These are phyloP conservation scores for Taphrina wiesneri DNA, from an alignment of 1,139 yeast species.

Conservation along the genomic window DNA sequence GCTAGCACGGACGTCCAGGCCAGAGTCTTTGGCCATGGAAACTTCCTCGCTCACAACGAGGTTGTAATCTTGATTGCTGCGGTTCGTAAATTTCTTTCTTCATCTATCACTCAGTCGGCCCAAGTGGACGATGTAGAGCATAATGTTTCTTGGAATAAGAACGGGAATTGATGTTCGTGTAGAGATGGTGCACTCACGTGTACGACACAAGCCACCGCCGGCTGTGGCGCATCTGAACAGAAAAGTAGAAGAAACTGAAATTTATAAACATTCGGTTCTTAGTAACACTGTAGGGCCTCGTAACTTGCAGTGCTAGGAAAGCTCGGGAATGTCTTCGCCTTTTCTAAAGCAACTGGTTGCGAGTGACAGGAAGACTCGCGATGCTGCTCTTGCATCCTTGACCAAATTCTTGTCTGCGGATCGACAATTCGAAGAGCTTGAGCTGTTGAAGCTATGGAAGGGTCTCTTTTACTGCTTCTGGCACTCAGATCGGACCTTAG, in stretches of 20 bases:
- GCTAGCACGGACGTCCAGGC: neutral
- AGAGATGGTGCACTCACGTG: neutral
- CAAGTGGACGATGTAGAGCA: too few relatives aligned
- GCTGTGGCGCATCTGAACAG: slow-evolving; percentile 7
- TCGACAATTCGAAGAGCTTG: slow-evolving; percentile 52
- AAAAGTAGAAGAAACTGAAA: neutral
- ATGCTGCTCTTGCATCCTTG: slow-evolving; percentile 70
- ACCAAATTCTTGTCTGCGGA: slow-evolving; percentile 56
- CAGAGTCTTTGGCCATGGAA: neutral
- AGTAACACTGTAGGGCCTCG: too few relatives aligned
- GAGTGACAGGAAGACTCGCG: slow-evolving; percentile 72
- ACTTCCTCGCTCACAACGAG: too few relatives aligned
- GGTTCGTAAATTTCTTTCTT: too few relatives aligned
- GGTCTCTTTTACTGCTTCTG: slow-evolving; percentile 88
- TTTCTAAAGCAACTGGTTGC: slow-evolving; percentile 85
- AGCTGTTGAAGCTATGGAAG: slow-evolving; percentile 85
- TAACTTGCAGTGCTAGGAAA: too few relatives aligned
- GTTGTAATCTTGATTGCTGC: too few relatives aligned
- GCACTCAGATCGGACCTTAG: slow-evolving; percentile 90
- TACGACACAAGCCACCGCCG: neutral
- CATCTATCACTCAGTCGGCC: too few relatives aligned
- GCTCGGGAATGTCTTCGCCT: slow-evolving; percentile 40
- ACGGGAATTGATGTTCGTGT: neutral
- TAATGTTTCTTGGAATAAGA: too few relatives aligned
- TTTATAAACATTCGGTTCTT: too few relatives aligned